Base-by-base conservation (phyloP, 768 basidiomycete genomes). In the Trametopsis cervina region DNA sequence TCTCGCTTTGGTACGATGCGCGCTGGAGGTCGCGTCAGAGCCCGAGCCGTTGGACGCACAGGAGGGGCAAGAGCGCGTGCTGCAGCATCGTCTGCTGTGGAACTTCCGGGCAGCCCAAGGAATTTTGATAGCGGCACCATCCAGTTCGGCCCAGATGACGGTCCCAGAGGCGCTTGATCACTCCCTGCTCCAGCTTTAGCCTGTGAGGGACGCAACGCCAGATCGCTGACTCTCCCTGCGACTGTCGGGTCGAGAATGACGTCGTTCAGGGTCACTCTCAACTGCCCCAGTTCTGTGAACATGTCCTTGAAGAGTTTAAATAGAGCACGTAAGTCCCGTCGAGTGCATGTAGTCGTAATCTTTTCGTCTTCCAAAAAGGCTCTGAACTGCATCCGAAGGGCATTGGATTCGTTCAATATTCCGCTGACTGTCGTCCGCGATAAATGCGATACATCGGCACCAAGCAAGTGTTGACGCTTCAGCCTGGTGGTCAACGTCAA, bases 121-220 rank as follows among this genome's bases (percentile, higher is more conserved):
- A 93, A 66, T 63, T 89, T 93, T 15, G 89, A 85, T 37, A 94
- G 73, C 4, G 90, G 89, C 2, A 83, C 80, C 63, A 93, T 92
- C 92, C 90, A 95, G 22, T 80, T 77, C 26, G 70, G 63, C 4
- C 70, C 46, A 0, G 52, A 53, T 9, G 54, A 39, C 12, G 40
- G 29, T 22, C 53, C 62, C 6, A 66, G 52, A 17, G 66, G 62
- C 26, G 57, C 63, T 33, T 63, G 65, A 27, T 61, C 60, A 49
- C 66, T 69, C 23, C 63, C 64, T 45, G 66, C 68, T 43, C 61
- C 64, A 1, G 61, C 63, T 18, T 74, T 74, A 2, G 65, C 73
- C 58, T 78, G 79, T 21, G 67, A 68, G 0, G 80, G 78, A 50
- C 83, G 75, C 64, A 89, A 63, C 2, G 82, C 83, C 56, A 77